Evolutionary conservation across 257 asterid species (phyloP).

Genomic region (Voacanga thouarsii): DNA sequence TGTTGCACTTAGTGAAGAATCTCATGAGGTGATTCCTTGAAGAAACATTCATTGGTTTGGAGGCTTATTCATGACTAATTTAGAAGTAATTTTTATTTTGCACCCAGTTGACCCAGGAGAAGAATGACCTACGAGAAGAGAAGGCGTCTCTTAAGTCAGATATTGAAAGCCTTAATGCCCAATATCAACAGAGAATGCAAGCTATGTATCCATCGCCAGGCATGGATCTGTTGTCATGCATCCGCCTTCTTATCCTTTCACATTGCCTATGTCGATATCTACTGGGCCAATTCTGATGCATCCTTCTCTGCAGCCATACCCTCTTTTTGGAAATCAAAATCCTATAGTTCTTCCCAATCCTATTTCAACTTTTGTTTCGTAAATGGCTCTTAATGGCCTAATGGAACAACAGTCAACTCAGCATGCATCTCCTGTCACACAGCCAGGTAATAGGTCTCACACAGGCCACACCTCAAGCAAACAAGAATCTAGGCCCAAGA

Average conservation of each 20-base stretch:
- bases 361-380: constrained; percentile 72
- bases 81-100: constrained; percentile 12
- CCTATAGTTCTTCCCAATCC: constrained; percentile 65
- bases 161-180: constrained; percentile 75
- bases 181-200: constrained; percentile 73
- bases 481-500: constrained; percentile 58
- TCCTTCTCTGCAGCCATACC: constrained; percentile 89
- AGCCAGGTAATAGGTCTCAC: constrained; percentile 52
- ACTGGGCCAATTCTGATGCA: constrained; percentile 88
- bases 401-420: constrained; percentile 69
- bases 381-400: constrained; percentile 61
- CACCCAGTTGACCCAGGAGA: constrained; percentile 61
- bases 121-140: constrained; percentile 78
- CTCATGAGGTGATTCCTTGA: constrained; percentile 67
- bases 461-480: constrained; percentile 52
- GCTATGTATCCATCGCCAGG: constrained; percentile 92
- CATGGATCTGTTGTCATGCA: constrained; percentile 94
- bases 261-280: constrained; percentile 81
- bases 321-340: constrained; percentile 71
- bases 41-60: neutral
- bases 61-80: constrained; percentile 22
- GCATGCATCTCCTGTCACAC: constrained; percentile 58
- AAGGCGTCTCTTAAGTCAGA: constrained; percentile 49
- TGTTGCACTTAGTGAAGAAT: constrained; percentile 75
- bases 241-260: constrained; percentile 81